Evolutionary conservation across 1,284 basidiomycete species (phyloP).

Genomic region (Sporisorium iseilematis-ciliati): DNA sequence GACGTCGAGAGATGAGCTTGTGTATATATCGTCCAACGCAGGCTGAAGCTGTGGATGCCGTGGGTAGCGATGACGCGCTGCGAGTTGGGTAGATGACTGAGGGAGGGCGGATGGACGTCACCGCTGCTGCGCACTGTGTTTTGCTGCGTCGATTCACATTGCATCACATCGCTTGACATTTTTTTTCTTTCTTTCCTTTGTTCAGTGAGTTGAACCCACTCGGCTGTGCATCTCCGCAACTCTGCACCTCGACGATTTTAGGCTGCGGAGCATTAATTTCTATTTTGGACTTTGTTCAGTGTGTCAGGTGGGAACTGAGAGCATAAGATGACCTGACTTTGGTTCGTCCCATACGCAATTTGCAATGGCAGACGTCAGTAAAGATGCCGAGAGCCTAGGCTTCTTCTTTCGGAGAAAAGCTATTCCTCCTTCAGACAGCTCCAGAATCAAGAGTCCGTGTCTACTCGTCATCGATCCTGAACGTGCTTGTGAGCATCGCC

Average conservation of each 20-base stretch:
- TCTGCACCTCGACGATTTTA: slow-evolving; percentile 25
- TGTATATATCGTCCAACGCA: slow-evolving; percentile 4
- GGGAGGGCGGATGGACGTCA: slow-evolving; percentile 5
- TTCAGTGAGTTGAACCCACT: slow-evolving; percentile 4
- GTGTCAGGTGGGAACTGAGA: not conserved
- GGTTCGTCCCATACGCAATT: not conserved
- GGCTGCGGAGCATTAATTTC: slow-evolving; percentile 1
- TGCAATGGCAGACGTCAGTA: not conserved
- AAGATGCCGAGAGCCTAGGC: slow-evolving; percentile 6
- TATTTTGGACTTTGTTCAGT: not conserved
- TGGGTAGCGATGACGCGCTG: slow-evolving; percentile 11
- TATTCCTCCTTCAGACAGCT: not conserved
- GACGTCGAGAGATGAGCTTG: not conserved
- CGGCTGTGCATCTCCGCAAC: slow-evolving; percentile 19
- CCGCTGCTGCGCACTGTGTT: slow-evolving; percentile 6
- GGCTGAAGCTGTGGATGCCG: not conserved
- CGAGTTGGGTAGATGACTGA: slow-evolving; percentile 13
- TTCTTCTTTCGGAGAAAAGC: not conserved
- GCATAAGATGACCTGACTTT: slow-evolving; percentile 46
- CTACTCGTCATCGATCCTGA: slow-evolving; percentile 1
- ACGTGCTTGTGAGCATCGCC: not conserved
- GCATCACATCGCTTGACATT: slow-evolving; percentile 6
- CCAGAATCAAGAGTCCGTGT: too few species aligned
- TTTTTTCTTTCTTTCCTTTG: slow-evolving; percentile 4
- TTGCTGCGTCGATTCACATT: not conserved